Conservation (phyloP, 768 basidiomycete species). For the Amanita brunnescens region DNA sequence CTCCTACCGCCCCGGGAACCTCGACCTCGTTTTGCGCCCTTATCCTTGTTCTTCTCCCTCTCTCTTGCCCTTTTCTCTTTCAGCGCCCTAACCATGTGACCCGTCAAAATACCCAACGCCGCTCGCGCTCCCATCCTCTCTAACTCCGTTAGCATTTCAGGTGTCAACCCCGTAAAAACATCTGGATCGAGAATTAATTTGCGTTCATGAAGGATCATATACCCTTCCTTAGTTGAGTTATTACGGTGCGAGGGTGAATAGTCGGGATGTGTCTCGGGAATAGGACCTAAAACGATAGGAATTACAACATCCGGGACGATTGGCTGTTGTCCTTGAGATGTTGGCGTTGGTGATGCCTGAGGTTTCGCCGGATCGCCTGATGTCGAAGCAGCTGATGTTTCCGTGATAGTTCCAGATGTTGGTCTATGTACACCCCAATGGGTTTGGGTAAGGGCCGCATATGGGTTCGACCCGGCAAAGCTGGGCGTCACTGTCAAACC, state of each 20-base stretch:
- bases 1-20: slow-evolving; percentile 22
- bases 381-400: background rate
- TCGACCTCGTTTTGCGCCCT: slow-evolving; percentile 26
- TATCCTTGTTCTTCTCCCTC: slow-evolving; percentile 28
- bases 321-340: slow-evolving; percentile 15
- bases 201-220: slow-evolving; percentile 79
- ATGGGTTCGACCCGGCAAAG: slow-evolving; percentile 11
- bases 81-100: slow-evolving; percentile 75
- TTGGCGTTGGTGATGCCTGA: slow-evolving; percentile 20
- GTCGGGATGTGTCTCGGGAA: slow-evolving; percentile 55
- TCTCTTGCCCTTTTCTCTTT: slow-evolving; percentile 60
- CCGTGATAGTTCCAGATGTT: slow-evolving; percentile 4
- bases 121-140: slow-evolving; percentile 77
- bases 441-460: slow-evolving; percentile 9
- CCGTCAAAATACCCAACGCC: slow-evolving; percentile 74
- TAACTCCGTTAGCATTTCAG: slow-evolving; percentile 64
- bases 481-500: slow-evolving; percentile 5
- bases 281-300: slow-evolving; percentile 70
- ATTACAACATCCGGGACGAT: slow-evolving; percentile 51
- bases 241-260: slow-evolving; percentile 37
- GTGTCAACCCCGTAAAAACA: slow-evolving; percentile 72
- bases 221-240: slow-evolving; percentile 43
- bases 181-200: slow-evolving; percentile 77
- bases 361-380: background rate
- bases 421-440: slow-evolving; percentile 10